Base-by-base conservation (phyloP, 306 rosid genomes). In the Dalbergia cultrata region DNA sequence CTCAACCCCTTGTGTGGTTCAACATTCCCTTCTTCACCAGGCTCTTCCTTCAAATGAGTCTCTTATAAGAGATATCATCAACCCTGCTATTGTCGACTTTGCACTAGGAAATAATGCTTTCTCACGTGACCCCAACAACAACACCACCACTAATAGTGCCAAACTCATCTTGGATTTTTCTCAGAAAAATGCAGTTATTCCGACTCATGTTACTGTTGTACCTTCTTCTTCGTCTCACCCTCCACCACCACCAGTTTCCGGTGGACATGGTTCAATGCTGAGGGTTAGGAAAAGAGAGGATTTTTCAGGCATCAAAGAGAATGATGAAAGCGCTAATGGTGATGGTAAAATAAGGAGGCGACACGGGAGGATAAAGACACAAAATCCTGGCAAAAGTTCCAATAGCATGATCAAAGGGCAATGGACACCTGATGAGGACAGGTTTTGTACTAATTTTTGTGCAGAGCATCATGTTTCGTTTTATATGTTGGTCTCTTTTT, bases 381-480 rank as follows among this genome's bases (percentile, higher is more conserved):
- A 69, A 60, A 82, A 63, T 5, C 33, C 56, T 13, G 21, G 17
- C 41, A 67, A 3, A 19, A 61, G 64, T 11, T 3, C 72, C 62
- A 58, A 47, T 74, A 17, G 73, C 18, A 78, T 85, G 0, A 67
- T 81, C 62, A 92, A 92, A 61, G 94, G 97, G 26, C 91, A 86
- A 14, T 92, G 94, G 94, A 78, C 87, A 9, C 83, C 75, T 0
- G 78, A 81, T 0, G 94, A 92, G 73, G 94, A 92, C 79, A 84
- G 81, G 97, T 87, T 4, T 52, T 83, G 54, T n/a, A 1, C 49
- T 10, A 54, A 2, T 26, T 43, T 21, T 39, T 41, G 11, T 67
- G 22, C 6, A 26, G 10, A 17, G 6, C 70, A 13, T 54, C 45
- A 7, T 6, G 19, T 52, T 10, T 1, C 26, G 26, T 22, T 22